Evolutionary conservation across 2,329 filamentous ascomycete species (phyloP).

Genomic region (Calonectria crousiana): DNA sequence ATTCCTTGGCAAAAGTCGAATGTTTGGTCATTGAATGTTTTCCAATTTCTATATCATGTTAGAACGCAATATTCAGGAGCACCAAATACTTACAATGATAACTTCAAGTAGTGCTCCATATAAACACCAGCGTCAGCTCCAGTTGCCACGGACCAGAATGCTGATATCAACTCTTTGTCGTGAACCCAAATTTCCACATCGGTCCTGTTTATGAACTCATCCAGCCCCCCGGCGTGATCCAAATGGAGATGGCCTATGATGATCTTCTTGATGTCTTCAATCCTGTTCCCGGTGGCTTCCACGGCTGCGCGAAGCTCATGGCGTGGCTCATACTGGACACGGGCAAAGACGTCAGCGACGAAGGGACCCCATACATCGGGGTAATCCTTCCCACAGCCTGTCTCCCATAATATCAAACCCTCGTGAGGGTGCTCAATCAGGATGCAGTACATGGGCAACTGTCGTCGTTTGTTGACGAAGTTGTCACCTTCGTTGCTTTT

Average conservation of each 20-base stretch:
- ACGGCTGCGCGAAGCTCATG: constrained; percentile 35
- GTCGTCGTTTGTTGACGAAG: constrained; percentile 22
- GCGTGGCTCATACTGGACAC: constrained; percentile 26
- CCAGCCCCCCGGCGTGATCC: constrained; percentile 61
- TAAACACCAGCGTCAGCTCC: constrained; percentile 39
- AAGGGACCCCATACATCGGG: constrained; percentile 32
- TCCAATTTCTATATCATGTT: constrained; percentile 31
- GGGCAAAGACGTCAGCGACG: constrained; percentile 32
- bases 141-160: constrained; percentile 58
- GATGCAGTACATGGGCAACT: constrained; percentile 26
- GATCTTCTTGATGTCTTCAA: constrained; percentile 60
- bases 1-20: constrained; percentile 38
- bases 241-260: constrained; percentile 61
- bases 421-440: constrained; percentile 34
- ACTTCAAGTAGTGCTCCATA: constrained; percentile 32
- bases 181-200: constrained; percentile 60
- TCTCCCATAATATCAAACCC: constrained; percentile 34
- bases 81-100: constrained; percentile 4
- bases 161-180: constrained; percentile 59
- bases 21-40: constrained; percentile 33
- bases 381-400: constrained; percentile 32
- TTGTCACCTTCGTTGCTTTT: constrained; percentile 8
- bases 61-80: neutral
- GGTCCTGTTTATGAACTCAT: constrained; percentile 54
- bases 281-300: constrained; percentile 46